Evolutionary conservation across 2,329 filamentous ascomycete species (phyloP).

Genomic region (Endoconidiophora laricicola): DNA sequence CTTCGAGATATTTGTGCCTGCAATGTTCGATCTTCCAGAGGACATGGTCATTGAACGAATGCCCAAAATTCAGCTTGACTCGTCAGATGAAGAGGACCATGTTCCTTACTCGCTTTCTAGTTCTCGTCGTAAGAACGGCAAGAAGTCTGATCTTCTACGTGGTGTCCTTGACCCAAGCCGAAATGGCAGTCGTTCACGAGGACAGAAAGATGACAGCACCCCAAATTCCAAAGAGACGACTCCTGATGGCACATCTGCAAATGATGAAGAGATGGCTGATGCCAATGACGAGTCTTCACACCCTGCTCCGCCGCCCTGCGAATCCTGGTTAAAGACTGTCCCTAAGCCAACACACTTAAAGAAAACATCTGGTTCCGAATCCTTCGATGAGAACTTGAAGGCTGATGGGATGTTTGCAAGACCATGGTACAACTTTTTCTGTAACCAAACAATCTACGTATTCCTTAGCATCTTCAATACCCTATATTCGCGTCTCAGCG

Average conservation of each 20-base stretch:
- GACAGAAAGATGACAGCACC: conserved; percentile 65
- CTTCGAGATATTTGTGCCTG: conserved; percentile 57
- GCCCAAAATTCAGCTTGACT: conserved; percentile 51
- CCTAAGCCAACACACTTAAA: conserved; percentile 38
- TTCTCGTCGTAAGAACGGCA: conserved; percentile 48
- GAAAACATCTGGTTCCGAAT: conserved; percentile 27
- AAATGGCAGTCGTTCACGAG: conserved; percentile 51
- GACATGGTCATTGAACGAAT: conserved; percentile 52
- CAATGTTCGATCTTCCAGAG: conserved; percentile 60
- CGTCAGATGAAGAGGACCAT: conserved; percentile 59
- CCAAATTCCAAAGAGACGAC: conserved; percentile 77
- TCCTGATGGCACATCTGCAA: conserved; percentile 62
- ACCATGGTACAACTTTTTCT: conserved; percentile 75
- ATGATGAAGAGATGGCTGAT: conserved; percentile 59
- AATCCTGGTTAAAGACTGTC: conserved; percentile 46
- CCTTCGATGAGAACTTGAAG: conserved; percentile 47
- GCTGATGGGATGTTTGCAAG: conserved; percentile 68
- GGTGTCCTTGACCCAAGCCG: conserved; percentile 68
- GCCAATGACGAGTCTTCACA: conserved; percentile 38
- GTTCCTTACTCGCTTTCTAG: conserved; percentile 55
- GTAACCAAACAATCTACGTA: conserved; percentile 79
- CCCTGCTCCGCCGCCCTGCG: conserved; percentile 31
- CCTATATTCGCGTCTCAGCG: conserved; percentile 69
- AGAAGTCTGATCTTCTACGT: conserved; percentile 66
- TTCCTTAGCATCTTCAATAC: conserved; percentile 89